A percentile compares a stretch with the other conserved stretches of the same genome.
phyloP scores from a whole-genome alignment of 345 rosid species.

The Sonneratia alba region DNA sequence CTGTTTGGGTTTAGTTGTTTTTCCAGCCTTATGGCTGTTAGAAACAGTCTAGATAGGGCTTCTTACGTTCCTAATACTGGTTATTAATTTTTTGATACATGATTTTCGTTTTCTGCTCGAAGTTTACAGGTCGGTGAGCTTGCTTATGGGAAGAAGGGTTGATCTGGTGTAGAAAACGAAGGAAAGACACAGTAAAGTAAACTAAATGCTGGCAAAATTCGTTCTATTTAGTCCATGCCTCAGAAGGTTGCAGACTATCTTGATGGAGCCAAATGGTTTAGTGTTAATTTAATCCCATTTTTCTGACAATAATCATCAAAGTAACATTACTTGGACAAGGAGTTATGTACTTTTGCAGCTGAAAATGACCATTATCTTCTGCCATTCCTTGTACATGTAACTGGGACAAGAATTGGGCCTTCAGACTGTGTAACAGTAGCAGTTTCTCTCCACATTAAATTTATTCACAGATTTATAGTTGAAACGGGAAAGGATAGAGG shows the following conservation, averaged over 20 bases:
- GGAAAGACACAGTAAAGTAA: background rate
- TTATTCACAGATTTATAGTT: constrained; percentile 44
- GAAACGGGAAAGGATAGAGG: constrained; percentile 75
- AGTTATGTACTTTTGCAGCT: too few relatives aligned
- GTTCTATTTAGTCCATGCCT: background rate
- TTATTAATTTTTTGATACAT: constrained; percentile 10
- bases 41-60: background rate
- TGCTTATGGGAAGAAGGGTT: constrained; percentile 43
- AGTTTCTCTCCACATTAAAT: background rate
- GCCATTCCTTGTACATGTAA: background rate
- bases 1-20: background rate
- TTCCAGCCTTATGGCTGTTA: background rate
- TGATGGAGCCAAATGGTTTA: background rate
- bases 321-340: too few relatives aligned
- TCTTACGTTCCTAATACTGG: too few relatives aligned
- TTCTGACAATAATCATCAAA: background rate
- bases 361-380: background rate
- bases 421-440: background rate
- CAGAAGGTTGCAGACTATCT: background rate
- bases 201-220: background rate
- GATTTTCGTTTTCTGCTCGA: constrained; percentile 31
- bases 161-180: background rate
- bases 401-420: background rate
- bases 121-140: constrained; percentile 73
- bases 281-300: background rate